phyloP scores from a whole-genome alignment of 371 early-diverging fungal species.

The Capillidium rhysosporum region DNA sequence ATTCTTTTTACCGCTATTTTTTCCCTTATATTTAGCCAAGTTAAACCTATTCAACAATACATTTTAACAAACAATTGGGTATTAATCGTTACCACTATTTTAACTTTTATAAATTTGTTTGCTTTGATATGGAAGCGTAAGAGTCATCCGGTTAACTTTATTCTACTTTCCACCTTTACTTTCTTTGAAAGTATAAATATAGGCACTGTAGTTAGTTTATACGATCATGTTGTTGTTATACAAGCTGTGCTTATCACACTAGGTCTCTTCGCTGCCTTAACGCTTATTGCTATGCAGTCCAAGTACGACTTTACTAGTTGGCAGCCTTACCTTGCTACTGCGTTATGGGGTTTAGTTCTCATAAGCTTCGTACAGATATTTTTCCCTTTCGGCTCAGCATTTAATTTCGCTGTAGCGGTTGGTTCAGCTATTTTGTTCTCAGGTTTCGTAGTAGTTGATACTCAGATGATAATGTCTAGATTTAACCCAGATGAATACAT shows the following conservation, averaged over 20 bases:
- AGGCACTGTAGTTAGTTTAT: constrained; percentile 35
- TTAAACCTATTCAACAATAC: constrained; percentile 9
- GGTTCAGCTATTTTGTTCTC: constrained; percentile 43
- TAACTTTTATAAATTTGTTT: constrained; percentile 23
- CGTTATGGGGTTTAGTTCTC: constrained; percentile 34
- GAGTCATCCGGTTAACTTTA: constrained; percentile 38
- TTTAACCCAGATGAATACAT: constrained; percentile 61
- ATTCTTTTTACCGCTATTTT: constrained; percentile 31
- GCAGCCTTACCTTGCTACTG: constrained; percentile 33
- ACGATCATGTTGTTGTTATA: constrained; percentile 30
- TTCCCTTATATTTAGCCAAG: constrained; percentile 37
- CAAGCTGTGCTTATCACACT: constrained; percentile 54
- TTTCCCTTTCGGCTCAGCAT: constrained; percentile 36
- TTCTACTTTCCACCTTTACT: constrained; percentile 40
- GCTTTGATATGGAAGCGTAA: constrained; percentile 36
- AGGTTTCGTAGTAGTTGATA: constrained; percentile 51
- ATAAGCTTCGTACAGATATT: constrained; percentile 43
- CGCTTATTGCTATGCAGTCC: constrained; percentile 53
- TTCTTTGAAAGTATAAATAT: constrained; percentile 37
- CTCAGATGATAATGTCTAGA: constrained; percentile 40
- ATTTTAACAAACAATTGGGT: too few species aligned
- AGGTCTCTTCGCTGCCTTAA: constrained; percentile 46
- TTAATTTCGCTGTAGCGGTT: constrained; percentile 38
- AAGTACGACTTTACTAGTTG: constrained; percentile 48
- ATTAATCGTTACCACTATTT: too few species aligned